phyloP scores from a whole-genome alignment of 2,329 filamentous ascomycete genomes.

The Xylaria sp. region DNA sequence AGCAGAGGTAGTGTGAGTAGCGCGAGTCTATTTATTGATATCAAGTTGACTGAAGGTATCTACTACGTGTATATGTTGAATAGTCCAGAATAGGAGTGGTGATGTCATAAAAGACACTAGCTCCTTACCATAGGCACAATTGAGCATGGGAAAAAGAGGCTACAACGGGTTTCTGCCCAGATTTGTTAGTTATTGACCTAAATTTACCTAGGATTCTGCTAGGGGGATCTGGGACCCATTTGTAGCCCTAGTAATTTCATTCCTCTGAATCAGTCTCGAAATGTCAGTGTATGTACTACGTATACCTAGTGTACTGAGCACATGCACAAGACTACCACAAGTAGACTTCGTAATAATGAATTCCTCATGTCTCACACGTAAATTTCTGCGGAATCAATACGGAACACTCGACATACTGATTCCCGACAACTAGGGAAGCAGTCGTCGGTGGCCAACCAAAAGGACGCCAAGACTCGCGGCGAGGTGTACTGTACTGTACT shows the following conservation, averaged over 20 bases:
- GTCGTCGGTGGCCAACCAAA: slow-evolving; percentile 12
- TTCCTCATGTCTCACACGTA: slow-evolving; percentile 5
- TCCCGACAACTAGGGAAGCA: slow-evolving; percentile 3
- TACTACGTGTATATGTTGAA: too few relatives aligned
- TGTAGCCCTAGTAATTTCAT: slow-evolving; percentile 11
- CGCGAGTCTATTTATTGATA: too few relatives aligned
- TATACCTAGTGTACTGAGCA: not conserved
- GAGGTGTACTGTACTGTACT: not conserved
- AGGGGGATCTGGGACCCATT: slow-evolving; percentile 9
- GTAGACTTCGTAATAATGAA: not conserved
- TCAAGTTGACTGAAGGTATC: too few relatives aligned
- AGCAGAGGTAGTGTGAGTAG: too few relatives aligned
- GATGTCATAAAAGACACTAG: slow-evolving; percentile 4
- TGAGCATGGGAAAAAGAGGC: not conserved
- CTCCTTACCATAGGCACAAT: not conserved
- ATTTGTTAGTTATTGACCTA: too few relatives aligned
- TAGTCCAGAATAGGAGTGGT: not conserved
- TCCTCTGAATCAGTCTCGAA: slow-evolving; percentile 9
- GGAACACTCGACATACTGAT: not conserved
- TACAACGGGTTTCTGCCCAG: not conserved
- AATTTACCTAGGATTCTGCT: not conserved
- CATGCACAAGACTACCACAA: not conserved
- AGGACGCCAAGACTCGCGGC: slow-evolving; percentile 12
- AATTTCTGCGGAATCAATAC: not conserved
- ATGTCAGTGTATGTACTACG: not conserved